Percentiles rank a stretch among this genome's conserved stretches.
Conservation (phyloP, 2,329 filamentous ascomycete species). For the Emmonsiellopsis sp. region DNA sequence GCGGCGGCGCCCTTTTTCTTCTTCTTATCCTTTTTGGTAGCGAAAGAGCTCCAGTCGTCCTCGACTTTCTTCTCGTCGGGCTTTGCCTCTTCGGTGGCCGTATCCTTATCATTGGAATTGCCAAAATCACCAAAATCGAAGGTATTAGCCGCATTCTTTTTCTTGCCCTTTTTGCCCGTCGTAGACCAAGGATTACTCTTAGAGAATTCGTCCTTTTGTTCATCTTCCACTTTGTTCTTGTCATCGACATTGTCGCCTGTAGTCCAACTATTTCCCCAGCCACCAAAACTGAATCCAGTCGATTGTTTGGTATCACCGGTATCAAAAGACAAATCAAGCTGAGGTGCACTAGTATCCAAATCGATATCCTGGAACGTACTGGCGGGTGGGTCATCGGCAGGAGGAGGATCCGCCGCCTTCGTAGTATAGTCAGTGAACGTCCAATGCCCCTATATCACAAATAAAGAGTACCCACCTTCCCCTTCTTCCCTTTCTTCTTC, state of each 20-base stretch:
- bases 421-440: constrained; percentile 2
- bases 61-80: constrained; percentile 33
- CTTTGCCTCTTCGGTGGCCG: constrained; percentile 34
- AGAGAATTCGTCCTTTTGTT: constrained; percentile 17
- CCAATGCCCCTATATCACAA: background rate
- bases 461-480: constrained; percentile 5
- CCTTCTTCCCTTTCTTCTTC: constrained; percentile 50
- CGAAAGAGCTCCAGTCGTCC: constrained; percentile 31
- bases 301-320: constrained; percentile 31
- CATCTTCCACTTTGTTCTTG: constrained; percentile 19
- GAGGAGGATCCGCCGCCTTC: constrained; percentile 24
- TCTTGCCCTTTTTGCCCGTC: constrained; percentile 26
- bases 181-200: constrained; percentile 32
- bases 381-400: constrained; percentile 25
- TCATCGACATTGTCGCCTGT: constrained; percentile 34
- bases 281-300: constrained; percentile 39
- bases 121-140: constrained; percentile 38
- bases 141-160: constrained; percentile 20
- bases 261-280: constrained; percentile 53
- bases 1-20: constrained; percentile 31
- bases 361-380: constrained; percentile 61
- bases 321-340: constrained; percentile 48
- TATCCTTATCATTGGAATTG: constrained; percentile 34
- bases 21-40: constrained; percentile 38
- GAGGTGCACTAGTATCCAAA: constrained; percentile 50